Percentiles rank a stretch among this genome's conserved stretches.
Conservation (phyloP, 2,329 filamentous ascomycete species). For the Sporothrix protearum region DNA sequence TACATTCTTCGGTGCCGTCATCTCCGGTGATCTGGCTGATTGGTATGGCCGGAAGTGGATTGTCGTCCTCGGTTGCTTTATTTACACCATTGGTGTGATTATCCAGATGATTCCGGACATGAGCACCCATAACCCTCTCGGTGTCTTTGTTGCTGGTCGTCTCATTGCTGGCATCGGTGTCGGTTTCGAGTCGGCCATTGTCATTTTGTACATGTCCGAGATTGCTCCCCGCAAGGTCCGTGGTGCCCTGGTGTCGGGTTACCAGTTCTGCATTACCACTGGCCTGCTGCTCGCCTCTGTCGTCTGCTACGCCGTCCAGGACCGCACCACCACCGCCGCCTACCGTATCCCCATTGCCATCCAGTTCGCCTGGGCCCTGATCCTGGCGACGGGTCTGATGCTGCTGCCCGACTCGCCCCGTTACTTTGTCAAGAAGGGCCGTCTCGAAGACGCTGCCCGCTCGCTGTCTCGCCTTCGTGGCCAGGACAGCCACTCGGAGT, state of each 20-base stretch:
- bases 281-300: slow-evolving; percentile 57
- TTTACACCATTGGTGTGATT: slow-evolving; percentile 67
- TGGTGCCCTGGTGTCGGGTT: slow-evolving; percentile 52
- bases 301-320: slow-evolving; percentile 68
- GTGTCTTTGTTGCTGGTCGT: slow-evolving; percentile 67
- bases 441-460: slow-evolving; percentile 60
- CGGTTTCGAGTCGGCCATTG: slow-evolving; percentile 74
- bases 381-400: slow-evolving; percentile 68
- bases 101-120: slow-evolving; percentile 59
- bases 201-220: slow-evolving; percentile 86
- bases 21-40: slow-evolving; percentile 75
- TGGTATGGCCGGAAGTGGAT: slow-evolving; percentile 69
- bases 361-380: slow-evolving; percentile 76
- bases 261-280: slow-evolving; percentile 71
- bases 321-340: slow-evolving; percentile 58
- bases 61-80: slow-evolving; percentile 64
- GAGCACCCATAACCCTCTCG: slow-evolving; percentile 50
- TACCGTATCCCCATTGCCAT: slow-evolving; percentile 80
- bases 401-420: slow-evolving; percentile 81
- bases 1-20: slow-evolving; percentile 75
- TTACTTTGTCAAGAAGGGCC: slow-evolving; percentile 76
- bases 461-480: slow-evolving; percentile 68
- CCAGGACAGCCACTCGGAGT: slow-evolving; percentile 68
- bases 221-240: slow-evolving; percentile 67
- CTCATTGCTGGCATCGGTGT: slow-evolving; percentile 73